phyloP scores from a whole-genome alignment of 495 filamentous ascomycete species.

The Lepraria neglecta region DNA sequence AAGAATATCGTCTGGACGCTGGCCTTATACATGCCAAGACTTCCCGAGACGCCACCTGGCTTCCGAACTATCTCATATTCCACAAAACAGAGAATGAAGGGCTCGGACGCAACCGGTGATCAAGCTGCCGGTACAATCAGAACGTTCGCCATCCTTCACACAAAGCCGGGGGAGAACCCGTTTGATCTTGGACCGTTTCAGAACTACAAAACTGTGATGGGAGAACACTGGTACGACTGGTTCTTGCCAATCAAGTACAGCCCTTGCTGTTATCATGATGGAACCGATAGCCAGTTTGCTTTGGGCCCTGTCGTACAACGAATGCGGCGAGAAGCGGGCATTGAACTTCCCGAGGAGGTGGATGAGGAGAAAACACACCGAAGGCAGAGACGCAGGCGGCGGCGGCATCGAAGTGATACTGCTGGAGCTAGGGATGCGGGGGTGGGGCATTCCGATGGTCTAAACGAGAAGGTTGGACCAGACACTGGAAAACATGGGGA shows the following conservation, averaged over 20 bases:
- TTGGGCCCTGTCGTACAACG: slow-evolving; percentile 48
- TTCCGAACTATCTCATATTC: slow-evolving; percentile 46
- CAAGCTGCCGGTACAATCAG: slow-evolving; percentile 33
- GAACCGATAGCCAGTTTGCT: slow-evolving; percentile 41
- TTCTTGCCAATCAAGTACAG: slow-evolving; percentile 61
- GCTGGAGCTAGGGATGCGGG: not conserved
- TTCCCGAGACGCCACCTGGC: slow-evolving; percentile 37
- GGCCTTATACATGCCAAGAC: slow-evolving; percentile 61
- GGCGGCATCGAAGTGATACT: slow-evolving; percentile 9
- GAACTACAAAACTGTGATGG: slow-evolving; percentile 74
- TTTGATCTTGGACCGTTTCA: slow-evolving; percentile 61
- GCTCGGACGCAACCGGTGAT: slow-evolving; percentile 16
- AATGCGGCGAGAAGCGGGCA: slow-evolving; percentile 43
- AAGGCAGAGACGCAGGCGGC: slow-evolving; percentile 20
- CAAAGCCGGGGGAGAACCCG: slow-evolving; percentile 67
- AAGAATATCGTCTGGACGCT: slow-evolving; percentile 60
- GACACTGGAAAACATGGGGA: not conserved
- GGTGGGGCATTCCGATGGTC: not conserved
- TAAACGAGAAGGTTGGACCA: not conserved
- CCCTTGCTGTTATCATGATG: slow-evolving; percentile 52
- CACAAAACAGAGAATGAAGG: slow-evolving; percentile 23
- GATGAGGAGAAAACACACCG: slow-evolving; percentile 17
- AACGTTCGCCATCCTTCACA: slow-evolving; percentile 71
- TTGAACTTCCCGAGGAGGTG: slow-evolving; percentile 18
- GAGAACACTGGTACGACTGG: slow-evolving; percentile 62